phyloP scores from a whole-genome alignment of 1,139 yeast genomes.

The Protomyces arabidopsidicola region DNA sequence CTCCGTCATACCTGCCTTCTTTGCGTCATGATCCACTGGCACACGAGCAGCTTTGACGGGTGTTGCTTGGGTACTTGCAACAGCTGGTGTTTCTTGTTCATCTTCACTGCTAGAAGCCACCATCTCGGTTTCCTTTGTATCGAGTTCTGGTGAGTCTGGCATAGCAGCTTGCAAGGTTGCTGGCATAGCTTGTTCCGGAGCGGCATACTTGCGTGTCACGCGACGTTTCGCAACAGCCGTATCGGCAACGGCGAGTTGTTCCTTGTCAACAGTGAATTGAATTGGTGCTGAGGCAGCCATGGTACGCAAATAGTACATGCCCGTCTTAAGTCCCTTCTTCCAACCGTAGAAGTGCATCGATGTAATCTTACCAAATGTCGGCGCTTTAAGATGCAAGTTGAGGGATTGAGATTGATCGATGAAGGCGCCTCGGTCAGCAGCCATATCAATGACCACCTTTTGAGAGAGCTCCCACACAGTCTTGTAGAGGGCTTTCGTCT shows the following conservation, averaged over 20 bases:
- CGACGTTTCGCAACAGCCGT: conserved; percentile 34
- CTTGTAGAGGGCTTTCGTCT: conserved; percentile 72
- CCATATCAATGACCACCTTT: conserved; percentile 82
- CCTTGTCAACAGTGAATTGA: conserved; percentile 77
- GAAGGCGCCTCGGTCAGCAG: conserved; percentile 89
- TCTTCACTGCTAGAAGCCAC: conserved; percentile 27
- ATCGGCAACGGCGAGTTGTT: conserved; percentile 41
- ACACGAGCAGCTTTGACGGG: conserved; percentile 16
- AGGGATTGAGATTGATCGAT: conserved; percentile 92
- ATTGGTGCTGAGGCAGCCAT: conserved; percentile 94
- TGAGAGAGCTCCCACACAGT: conserved; percentile 98
- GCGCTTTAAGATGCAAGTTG: conserved; percentile 78
- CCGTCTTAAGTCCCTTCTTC: conserved; percentile 95
- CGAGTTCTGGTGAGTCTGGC: conserved; percentile 17
- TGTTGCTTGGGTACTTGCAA: conserved; percentile 32
- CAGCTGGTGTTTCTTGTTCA: conserved; percentile 34
- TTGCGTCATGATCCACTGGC: conserved; percentile 32
- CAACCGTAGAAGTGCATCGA: conserved; percentile 97
- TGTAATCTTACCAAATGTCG: conserved; percentile 91
- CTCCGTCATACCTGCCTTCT: conserved; percentile 35
- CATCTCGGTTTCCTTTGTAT: conserved; percentile 20
- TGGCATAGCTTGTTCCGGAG: conserved; percentile 34
- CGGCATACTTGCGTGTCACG: conserved; percentile 20
- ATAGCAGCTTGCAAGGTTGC: conserved; percentile 2
- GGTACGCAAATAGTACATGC: conserved; percentile 94